Percentiles rank a stretch among this genome's conserved stretches.
These are phyloP conservation scores for Ceratobasidium sp. DNA, from an alignment of 1,284 basidiomycete species.

Conservation along the genomic window DNA sequence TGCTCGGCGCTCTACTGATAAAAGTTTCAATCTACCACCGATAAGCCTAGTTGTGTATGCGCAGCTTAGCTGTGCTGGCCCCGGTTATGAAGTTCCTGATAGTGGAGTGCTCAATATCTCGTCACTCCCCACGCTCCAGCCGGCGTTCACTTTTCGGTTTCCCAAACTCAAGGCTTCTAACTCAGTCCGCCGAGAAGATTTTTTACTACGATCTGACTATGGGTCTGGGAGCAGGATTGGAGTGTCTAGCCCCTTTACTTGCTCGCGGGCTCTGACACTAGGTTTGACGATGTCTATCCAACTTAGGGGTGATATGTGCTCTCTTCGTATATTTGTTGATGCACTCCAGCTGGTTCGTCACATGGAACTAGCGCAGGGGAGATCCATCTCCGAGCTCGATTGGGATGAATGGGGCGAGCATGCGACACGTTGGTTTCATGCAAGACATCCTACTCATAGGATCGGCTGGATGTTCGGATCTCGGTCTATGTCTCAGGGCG, in stretches of 20 bases:
- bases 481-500: no score
- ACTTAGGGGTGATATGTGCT: no score
- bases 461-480: conserved; percentile 29
- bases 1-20: not conserved
- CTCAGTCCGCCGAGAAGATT: not conserved
- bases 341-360: not conserved
- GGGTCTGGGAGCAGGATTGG: not conserved
- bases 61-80: not conserved
- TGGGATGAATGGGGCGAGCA: conserved; percentile 30
- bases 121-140: not conserved
- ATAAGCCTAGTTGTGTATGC: no score
- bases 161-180: not conserved
- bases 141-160: not conserved
- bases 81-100: not conserved
- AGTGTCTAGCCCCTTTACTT: not conserved
- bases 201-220: not conserved
- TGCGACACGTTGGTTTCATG: conserved; percentile 16
- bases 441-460: not conserved
- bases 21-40: not conserved
- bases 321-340: conserved; percentile 2
- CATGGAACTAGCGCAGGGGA: not conserved
- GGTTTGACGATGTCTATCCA: not conserved
- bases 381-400: not conserved
- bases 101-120: not conserved
- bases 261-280: not conserved